Conservation (phyloP, 208 protist species). For the Acanthamoeba sp. region DNA sequence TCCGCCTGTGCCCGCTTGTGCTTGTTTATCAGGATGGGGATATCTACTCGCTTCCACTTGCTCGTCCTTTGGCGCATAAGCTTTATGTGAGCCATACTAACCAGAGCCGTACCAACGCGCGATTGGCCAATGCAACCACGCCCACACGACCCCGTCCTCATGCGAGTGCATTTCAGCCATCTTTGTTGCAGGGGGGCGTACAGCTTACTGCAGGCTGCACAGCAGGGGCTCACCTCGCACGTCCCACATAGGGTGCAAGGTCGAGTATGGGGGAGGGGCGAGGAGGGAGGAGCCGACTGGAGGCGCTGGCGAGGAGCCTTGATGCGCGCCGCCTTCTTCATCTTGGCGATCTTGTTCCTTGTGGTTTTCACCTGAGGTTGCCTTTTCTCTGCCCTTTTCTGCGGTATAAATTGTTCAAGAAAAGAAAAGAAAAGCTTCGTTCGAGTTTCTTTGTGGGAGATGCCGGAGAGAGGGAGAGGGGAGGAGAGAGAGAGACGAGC, state of each 20-base stretch:
- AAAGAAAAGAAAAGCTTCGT: too few relatives aligned
- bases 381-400: too few relatives aligned
- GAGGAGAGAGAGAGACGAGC: neutral
- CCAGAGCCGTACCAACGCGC: too few relatives aligned
- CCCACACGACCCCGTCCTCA: too few relatives aligned
- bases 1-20: neutral
- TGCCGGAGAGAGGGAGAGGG: neutral
- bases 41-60: conserved; percentile 31
- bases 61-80: neutral
- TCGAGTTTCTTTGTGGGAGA: too few relatives aligned
- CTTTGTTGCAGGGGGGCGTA: conserved; percentile 24
- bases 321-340: neutral
- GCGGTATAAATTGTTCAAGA: too few relatives aligned
- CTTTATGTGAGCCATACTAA: too few relatives aligned
- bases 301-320: neutral
- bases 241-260: conserved; percentile 4
- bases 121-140: too few relatives aligned
- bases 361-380: too few relatives aligned
- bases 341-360: neutral
- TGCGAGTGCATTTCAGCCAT: too few relatives aligned
- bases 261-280: neutral
- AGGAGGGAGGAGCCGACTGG: neutral
- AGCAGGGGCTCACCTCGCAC: neutral
- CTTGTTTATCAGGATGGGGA: neutral
- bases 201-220: conserved; percentile 4